A percentile compares a stretch with the other conserved stretches of the same genome.
Evolutionary conservation across 192 early-diverging fungal species (phyloP).

Genomic region (Gaertneriomyces semiglobifer): DNA sequence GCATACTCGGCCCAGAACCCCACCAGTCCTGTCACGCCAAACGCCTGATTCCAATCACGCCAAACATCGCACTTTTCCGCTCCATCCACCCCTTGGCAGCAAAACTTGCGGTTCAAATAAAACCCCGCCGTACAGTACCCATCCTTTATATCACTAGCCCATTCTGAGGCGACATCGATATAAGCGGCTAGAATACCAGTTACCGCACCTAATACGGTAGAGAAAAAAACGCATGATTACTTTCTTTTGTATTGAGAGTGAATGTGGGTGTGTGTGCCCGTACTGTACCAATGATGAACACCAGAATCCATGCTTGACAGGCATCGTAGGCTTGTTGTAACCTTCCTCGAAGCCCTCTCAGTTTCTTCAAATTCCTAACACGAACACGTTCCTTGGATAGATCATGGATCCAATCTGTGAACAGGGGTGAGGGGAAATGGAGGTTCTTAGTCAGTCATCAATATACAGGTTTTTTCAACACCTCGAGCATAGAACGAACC

Average conservation of each 20-base stretch:
- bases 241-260: too few relatives aligned
- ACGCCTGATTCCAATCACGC: slow-evolving; percentile 35
- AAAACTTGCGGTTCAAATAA: slow-evolving; percentile 49
- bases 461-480: not conserved
- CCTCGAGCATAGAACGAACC: not conserved
- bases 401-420: slow-evolving; percentile 84
- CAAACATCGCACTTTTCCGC: slow-evolving; percentile 33
- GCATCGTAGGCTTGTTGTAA: slow-evolving; percentile 21
- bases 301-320: slow-evolving; percentile 45
- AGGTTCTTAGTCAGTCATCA: not conserved
- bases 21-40: slow-evolving; percentile 1
- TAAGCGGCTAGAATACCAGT: slow-evolving; percentile 46
- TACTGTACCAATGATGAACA: slow-evolving; percentile 39
- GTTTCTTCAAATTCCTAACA: slow-evolving; percentile 17
- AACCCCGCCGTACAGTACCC: slow-evolving; percentile 48
- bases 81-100: slow-evolving; percentile 47
- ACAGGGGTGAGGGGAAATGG: not conserved
- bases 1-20: slow-evolving; percentile 31
- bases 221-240: not conserved
- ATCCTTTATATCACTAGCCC: slow-evolving; percentile 47
- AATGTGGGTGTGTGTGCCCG: too few relatives aligned
- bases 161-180: slow-evolving; percentile 45
- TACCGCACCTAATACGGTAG: slow-evolving; percentile 25
- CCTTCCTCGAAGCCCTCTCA: slow-evolving; percentile 9
- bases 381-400: slow-evolving; percentile 56